phyloP scores from a whole-genome alignment of 164 flowering plant genomes.

The Dillenia suffruticosa region DNA sequence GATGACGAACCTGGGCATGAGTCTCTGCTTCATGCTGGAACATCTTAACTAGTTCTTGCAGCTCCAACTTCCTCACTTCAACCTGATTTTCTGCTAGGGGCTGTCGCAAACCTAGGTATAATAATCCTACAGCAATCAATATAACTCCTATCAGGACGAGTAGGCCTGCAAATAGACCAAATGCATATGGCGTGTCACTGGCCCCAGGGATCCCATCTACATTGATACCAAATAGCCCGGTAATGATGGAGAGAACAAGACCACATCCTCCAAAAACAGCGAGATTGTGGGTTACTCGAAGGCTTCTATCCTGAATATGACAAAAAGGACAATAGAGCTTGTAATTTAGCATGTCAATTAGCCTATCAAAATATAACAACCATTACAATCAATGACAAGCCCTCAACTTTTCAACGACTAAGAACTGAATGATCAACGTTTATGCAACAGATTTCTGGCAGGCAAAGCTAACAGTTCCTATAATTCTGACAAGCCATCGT shows the following conservation, averaged over 20 bases:
- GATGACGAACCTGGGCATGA: constrained; percentile 76
- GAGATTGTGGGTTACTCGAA: constrained; percentile 79
- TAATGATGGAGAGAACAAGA: constrained; percentile 77
- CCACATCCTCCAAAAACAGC: constrained; percentile 93
- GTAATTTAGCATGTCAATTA: too few relatives aligned
- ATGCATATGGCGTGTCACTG: constrained; percentile 70
- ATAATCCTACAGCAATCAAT: constrained; percentile 54
- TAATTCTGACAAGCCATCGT: too few relatives aligned
- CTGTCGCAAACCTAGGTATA: constrained; percentile 67
- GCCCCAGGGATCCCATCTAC: constrained; percentile 96
- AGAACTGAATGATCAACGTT: too few relatives aligned
- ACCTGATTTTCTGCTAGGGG: constrained; percentile 68
- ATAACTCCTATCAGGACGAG: constrained; percentile 51
- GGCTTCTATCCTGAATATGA: constrained; percentile 70
- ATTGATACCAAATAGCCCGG: constrained; percentile 92
- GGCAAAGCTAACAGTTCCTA: too few relatives aligned
- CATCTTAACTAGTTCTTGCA: constrained; percentile 75
- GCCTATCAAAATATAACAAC: too few relatives aligned
- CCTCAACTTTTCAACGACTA: too few relatives aligned
- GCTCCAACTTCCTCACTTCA: constrained; percentile 71
- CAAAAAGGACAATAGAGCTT: neutral
- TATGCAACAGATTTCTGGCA: too few relatives aligned
- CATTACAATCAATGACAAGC: too few relatives aligned
- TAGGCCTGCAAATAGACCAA: constrained; percentile 62
- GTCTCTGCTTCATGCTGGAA: constrained; percentile 95